Evolutionary conservation across 129 eudicot species (phyloP).

Genomic region (Glebionis coronaria): DNA sequence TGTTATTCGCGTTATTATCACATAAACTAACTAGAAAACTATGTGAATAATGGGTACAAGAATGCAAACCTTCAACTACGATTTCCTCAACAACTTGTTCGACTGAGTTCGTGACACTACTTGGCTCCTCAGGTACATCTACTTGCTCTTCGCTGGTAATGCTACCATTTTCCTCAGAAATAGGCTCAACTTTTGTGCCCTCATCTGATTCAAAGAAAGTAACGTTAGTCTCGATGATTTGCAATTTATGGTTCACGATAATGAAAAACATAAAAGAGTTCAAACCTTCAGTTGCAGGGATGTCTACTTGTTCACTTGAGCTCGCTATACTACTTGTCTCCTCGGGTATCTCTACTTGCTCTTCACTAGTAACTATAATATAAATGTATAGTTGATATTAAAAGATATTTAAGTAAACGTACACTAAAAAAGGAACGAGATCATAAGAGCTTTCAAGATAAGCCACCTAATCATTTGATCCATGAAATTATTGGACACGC

Average conservation of each 20-base stretch:
- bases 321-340: slow-evolving; percentile 16
- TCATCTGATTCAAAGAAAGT: slow-evolving; percentile 20
- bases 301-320: slow-evolving; percentile 34
- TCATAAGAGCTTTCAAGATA: no score
- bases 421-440: no score
- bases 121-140: slow-evolving; percentile 25
- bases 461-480: no score
- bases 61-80: slow-evolving; percentile 36
- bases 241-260: background rate
- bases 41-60: slow-evolving; percentile 4
- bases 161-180: slow-evolving; percentile 27
- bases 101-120: slow-evolving; percentile 33
- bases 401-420: background rate
- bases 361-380: slow-evolving; percentile 9
- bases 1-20: no score
- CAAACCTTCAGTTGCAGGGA: slow-evolving; percentile 37
- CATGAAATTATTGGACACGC: no score
- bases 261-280: background rate
- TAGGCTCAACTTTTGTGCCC: background rate
- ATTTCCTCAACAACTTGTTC: slow-evolving; percentile 36
- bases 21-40: background rate
- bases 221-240: slow-evolving; percentile 5
- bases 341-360: slow-evolving; percentile 27
- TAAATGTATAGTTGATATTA: slow-evolving; percentile 3
- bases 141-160: slow-evolving; percentile 23